A percentile compares a stretch with the other conserved stretches of the same genome.
Conservation (phyloP, 1,284 basidiomycete genomes). For the Polyporus tsugae region DNA sequence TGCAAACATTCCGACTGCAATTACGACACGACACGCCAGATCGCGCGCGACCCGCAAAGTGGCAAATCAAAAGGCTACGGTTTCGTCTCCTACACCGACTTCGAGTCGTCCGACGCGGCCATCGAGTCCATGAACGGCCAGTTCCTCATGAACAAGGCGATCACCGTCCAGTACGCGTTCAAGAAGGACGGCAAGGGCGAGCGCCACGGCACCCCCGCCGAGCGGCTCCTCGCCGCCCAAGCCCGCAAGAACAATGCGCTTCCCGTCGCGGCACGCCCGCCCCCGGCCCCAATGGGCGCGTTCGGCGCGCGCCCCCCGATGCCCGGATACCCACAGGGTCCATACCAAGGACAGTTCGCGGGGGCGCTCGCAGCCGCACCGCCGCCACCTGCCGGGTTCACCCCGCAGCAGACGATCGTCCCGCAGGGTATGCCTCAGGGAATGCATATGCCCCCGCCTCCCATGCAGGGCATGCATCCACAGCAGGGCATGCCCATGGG, state of each 20-base stretch:
- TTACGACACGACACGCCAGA: conserved; percentile 55
- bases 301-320: conserved; percentile 71
- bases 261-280: conserved; percentile 73
- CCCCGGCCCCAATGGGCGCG: conserved; percentile 66
- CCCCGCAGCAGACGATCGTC: conserved; percentile 71
- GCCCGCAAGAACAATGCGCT: conserved; percentile 94
- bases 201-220: conserved; percentile 94
- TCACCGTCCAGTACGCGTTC: conserved; percentile 97
- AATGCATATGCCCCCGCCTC: conserved; percentile 44
- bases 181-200: conserved; percentile 99
- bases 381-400: conserved; percentile 70
- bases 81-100: conserved; percentile 96
- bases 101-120: conserved; percentile 96
- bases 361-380: conserved; percentile 79
- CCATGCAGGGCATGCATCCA: conserved; percentile 53
- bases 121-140: conserved; percentile 97
- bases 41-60: conserved; percentile 87
- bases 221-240: conserved; percentile 93
- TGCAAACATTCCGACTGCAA: neutral
- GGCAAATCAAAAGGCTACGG: conserved; percentile 96
- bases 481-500: conserved; percentile 40
- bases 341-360: conserved; percentile 89
- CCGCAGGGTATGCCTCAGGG: conserved; percentile 50
- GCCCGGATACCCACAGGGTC: conserved; percentile 66
- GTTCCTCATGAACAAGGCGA: conserved; percentile 97